A percentile compares a stretch with the other conserved stretches of the same genome.
Conservation (phyloP, 2,329 filamentous ascomycete species). For the Aspergillus ibericus region DNA sequence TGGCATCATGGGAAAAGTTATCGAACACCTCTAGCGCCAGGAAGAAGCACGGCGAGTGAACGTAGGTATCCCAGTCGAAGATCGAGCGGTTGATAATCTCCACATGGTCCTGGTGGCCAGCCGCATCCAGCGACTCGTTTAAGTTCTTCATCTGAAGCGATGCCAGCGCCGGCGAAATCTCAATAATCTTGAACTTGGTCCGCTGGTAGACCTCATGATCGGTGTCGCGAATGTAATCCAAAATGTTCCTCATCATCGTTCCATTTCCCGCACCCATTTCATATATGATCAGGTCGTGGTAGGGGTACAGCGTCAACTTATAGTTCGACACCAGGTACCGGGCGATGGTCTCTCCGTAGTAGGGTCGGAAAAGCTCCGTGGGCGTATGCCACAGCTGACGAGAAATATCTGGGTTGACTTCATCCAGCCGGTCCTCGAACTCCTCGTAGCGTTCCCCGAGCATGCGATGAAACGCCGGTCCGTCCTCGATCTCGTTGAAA, state of each 20-base stretch:
- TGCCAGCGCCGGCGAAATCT: slow-evolving; percentile 84
- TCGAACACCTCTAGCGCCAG: slow-evolving; percentile 97
- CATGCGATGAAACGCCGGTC: slow-evolving; percentile 76
- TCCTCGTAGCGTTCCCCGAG: slow-evolving; percentile 79
- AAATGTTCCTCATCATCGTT: slow-evolving; percentile 95
- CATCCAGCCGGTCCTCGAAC: slow-evolving; percentile 87
- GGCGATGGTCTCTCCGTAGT: slow-evolving; percentile 96
- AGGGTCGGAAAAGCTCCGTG: slow-evolving; percentile 92
- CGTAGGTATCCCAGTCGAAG: slow-evolving; percentile 86
- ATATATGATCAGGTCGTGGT: slow-evolving; percentile 96
- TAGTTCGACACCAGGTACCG: slow-evolving; percentile 95
- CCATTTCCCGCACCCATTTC: slow-evolving; percentile 98
- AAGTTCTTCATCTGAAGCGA: slow-evolving; percentile 73
- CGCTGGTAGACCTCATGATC: slow-evolving; percentile 92
- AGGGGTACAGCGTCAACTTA: slow-evolving; percentile 88
- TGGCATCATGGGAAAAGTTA: slow-evolving; percentile 93
- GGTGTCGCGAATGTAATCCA: slow-evolving; percentile 89
- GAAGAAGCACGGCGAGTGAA: slow-evolving; percentile 96
- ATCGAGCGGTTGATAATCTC: slow-evolving; percentile 94
- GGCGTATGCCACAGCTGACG: slow-evolving; percentile 98
- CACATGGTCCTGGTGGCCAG: slow-evolving; percentile 79
- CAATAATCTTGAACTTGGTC: slow-evolving; percentile 92
- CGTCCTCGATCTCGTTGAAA: slow-evolving; percentile 78
- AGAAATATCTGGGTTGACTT: slow-evolving; percentile 67
- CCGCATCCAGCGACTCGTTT: slow-evolving; percentile 62